These are phyloP conservation scores for Anthostomella pinea DNA, from an alignment of 2,329 filamentous ascomycete species.

Conservation along the genomic window DNA sequence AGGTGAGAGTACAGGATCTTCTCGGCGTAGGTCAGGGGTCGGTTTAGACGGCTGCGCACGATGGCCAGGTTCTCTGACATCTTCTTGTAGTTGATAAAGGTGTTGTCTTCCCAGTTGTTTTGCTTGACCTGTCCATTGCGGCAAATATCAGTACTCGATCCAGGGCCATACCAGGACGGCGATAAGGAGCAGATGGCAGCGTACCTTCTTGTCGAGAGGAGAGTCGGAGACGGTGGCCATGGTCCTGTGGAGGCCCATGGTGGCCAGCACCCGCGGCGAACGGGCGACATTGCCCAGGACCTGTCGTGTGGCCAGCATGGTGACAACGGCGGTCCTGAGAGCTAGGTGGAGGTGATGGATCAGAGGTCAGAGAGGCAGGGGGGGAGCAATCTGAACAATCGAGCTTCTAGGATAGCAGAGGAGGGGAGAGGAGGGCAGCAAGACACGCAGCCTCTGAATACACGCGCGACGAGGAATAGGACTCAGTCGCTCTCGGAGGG, in stretches of 20 bases:
- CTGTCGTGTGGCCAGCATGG: slow-evolving; percentile 71
- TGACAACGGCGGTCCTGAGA: slow-evolving; percentile 36
- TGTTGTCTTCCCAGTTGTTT: slow-evolving; percentile 92
- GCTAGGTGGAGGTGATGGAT: slow-evolving; percentile 19
- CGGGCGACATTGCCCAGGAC: slow-evolving; percentile 64
- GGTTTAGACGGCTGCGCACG: slow-evolving; percentile 85
- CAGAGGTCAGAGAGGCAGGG: slow-evolving; percentile 8
- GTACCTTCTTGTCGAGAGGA: slow-evolving; percentile 84
- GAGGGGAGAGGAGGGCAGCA: slow-evolving; percentile 29
- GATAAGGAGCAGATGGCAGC: slow-evolving; percentile 20
- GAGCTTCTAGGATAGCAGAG: slow-evolving; percentile 20
- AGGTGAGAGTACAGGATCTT: slow-evolving; percentile 99
- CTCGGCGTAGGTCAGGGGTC: slow-evolving; percentile 91
- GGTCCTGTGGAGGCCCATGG: slow-evolving; percentile 61
- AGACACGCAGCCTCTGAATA: slow-evolving; percentile 31
- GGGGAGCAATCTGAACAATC: slow-evolving; percentile 32
- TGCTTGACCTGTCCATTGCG: slow-evolving; percentile 66
- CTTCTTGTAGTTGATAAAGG: slow-evolving; percentile 99
- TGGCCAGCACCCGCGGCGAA: slow-evolving; percentile 48
- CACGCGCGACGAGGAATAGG: slow-evolving; percentile 26
- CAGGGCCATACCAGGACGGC: not conserved
- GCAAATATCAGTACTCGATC: slow-evolving; percentile 25
- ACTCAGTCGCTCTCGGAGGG: slow-evolving; percentile 14
- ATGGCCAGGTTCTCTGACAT: slow-evolving; percentile 96
- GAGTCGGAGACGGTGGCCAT: slow-evolving; percentile 86